Percentiles rank a stretch among this genome's conserved stretches.
These are phyloP conservation scores for Neonectria magnoliae DNA, from an alignment of 2,329 filamentous ascomycete species.

Conservation along the genomic window DNA sequence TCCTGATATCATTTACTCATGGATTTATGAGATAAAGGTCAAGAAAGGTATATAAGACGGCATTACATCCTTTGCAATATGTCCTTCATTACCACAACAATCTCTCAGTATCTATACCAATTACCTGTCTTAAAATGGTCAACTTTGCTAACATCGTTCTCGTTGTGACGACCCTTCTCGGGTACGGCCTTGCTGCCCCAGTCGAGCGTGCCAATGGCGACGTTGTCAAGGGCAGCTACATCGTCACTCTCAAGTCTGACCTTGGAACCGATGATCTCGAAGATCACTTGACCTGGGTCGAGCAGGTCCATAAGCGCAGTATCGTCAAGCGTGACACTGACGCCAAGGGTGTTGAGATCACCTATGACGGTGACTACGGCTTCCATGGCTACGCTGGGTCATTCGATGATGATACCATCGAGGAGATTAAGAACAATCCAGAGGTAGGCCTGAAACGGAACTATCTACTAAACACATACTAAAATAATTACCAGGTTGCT, in stretches of 20 bases:
- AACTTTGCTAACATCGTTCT: conserved; percentile 43
- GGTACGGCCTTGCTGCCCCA: conserved; percentile 36
- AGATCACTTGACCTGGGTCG: conserved; percentile 59
- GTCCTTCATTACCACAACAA: conserved; percentile 24
- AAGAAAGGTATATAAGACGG: conserved; percentile 35
- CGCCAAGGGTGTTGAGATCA: conserved; percentile 48
- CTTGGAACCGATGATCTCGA: conserved; percentile 56
- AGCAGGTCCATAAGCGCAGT: conserved; percentile 64
- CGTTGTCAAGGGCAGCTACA: conserved; percentile 59
- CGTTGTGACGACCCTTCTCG: conserved; percentile 39
- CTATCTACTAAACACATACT: not conserved
- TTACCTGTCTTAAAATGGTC: conserved; percentile 40
- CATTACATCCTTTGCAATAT: conserved; percentile 7
- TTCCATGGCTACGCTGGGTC: conserved; percentile 56
- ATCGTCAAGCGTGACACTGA: conserved; percentile 54
- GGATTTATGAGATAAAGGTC: not conserved
- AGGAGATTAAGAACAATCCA: conserved; percentile 52
- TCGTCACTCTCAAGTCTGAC: conserved; percentile 69
- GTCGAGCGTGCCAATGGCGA: conserved; percentile 30
- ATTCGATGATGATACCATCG: conserved; percentile 54
- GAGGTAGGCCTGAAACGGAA: conserved; percentile 48
- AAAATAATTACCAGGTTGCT: conserved; percentile 39
- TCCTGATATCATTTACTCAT: conserved; percentile 7
- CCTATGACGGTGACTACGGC: conserved; percentile 43
- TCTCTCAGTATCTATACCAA: conserved; percentile 19